Percentiles rank a stretch among this genome's conserved stretches.
Evolutionary conservation across 371 early-diverging fungal species (phyloP).

Genomic region (Mucor irregularis): DNA sequence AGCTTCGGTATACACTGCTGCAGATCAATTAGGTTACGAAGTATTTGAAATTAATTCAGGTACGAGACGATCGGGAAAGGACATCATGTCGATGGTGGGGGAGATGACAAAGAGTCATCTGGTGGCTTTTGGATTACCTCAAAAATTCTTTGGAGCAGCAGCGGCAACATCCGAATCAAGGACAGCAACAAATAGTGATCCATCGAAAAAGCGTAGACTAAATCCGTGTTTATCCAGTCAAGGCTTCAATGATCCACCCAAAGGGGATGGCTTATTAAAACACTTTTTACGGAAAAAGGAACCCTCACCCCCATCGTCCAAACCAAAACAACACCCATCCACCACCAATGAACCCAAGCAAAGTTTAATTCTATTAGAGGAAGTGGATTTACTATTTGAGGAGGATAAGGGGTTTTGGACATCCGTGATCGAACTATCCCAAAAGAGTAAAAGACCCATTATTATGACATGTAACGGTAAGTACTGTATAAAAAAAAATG

Average conservation of each 20-base stretch:
- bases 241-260: background rate
- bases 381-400: constrained; percentile 81
- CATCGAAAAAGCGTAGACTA: constrained; percentile 8
- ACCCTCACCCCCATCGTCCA: too few species aligned
- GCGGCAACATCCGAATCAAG: background rate
- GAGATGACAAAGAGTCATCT: constrained; percentile 78
- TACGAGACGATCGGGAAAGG: constrained; percentile 68
- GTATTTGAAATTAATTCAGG: constrained; percentile 80
- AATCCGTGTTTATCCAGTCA: constrained; percentile 13
- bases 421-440: constrained; percentile 65
- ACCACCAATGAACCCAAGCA: constrained; percentile 26
- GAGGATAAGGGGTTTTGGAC: constrained; percentile 84
- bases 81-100: constrained; percentile 61
- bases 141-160: background rate
- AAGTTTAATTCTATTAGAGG: constrained; percentile 78
- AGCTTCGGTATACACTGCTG: constrained; percentile 73
- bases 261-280: background rate
- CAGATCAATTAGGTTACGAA: constrained; percentile 69
- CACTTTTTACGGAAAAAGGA: constrained; percentile 12
- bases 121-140: constrained; percentile 32
- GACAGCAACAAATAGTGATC: too few species aligned
- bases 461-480: constrained; percentile 81
- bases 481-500: background rate
- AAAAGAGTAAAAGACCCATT: constrained; percentile 78
- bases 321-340: background rate